Percentiles rank a stretch among this genome's conserved stretches.
phyloP scores from a whole-genome alignment of 2,329 filamentous ascomycete species.

The Nigrospora oryzae region DNA sequence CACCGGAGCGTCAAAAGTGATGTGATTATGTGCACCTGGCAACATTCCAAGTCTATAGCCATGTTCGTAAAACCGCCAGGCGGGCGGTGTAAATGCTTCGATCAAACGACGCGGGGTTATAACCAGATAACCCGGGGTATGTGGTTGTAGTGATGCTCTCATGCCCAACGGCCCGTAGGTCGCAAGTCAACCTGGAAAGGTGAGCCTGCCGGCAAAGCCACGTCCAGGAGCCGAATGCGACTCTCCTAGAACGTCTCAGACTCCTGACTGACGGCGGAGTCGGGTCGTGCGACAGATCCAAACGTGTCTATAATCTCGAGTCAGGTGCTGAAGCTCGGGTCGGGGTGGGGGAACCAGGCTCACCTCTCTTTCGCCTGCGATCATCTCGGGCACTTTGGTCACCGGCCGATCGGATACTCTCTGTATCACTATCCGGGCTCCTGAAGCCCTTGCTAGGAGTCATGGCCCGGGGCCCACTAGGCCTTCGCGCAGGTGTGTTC shows the following conservation, averaged over 20 bases:
- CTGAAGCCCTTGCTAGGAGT: slow-evolving; percentile 41
- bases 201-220: slow-evolving; percentile 14
- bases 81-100: no score
- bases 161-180: background rate
- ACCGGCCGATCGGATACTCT: slow-evolving; percentile 8
- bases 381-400: slow-evolving; percentile 18
- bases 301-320: slow-evolving; percentile 36
- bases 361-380: slow-evolving; percentile 50
- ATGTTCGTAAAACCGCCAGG: no score
- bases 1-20: no score
- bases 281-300: slow-evolving; percentile 32
- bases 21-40: no score
- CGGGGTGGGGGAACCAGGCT: slow-evolving; percentile 8
- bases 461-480: slow-evolving; percentile 53
- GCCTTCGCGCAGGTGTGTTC: slow-evolving; percentile 41
- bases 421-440: slow-evolving; percentile 34
- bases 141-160: no score
- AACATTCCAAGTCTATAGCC: no score
- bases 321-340: background rate
- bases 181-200: slow-evolving; percentile 20
- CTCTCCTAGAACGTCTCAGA: slow-evolving; percentile 43
- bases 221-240: slow-evolving; percentile 17
- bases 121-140: no score
- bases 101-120: no score
- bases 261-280: slow-evolving; percentile 33